Conservation (phyloP, 2,329 filamentous ascomycete species). For the Chaetomiaceae sp. region DNA sequence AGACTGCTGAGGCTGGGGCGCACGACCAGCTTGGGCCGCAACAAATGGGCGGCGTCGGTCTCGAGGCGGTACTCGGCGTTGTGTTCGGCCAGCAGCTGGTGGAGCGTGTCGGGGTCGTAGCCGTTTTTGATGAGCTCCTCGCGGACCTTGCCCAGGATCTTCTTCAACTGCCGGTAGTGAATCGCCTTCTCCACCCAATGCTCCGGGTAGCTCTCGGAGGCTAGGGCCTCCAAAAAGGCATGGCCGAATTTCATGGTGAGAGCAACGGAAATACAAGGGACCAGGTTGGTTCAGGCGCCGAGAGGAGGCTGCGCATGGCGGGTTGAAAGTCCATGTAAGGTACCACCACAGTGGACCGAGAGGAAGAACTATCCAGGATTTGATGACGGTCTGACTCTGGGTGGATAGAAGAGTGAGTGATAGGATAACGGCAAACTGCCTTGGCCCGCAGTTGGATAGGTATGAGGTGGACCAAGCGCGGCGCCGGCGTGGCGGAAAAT, state of each 20-base stretch:
- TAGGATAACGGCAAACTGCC: too few relatives aligned
- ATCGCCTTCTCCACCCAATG: constrained; percentile 72
- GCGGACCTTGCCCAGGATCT: constrained; percentile 78
- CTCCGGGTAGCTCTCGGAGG: constrained; percentile 65
- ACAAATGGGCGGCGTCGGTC: constrained; percentile 17
- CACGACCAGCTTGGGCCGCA: constrained; percentile 27
- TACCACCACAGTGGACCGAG: constrained; percentile 1
- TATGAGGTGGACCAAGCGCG: too few relatives aligned
- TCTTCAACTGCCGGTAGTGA: constrained; percentile 80
- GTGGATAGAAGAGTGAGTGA: not conserved
- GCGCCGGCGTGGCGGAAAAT: not conserved
- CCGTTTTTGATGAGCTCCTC: constrained; percentile 66
- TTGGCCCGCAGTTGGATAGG: too few relatives aligned
- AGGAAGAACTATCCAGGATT: not conserved
- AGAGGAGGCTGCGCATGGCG: constrained; percentile 23
- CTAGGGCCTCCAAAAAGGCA: constrained; percentile 66
- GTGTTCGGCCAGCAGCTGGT: constrained; percentile 55
- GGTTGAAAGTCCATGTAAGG: constrained; percentile 6
- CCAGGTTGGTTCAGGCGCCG: constrained; percentile 15
- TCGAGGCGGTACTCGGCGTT: constrained; percentile 35
- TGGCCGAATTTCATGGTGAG: constrained; percentile 78
- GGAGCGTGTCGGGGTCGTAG: constrained; percentile 66
- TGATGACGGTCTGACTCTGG: too few relatives aligned
- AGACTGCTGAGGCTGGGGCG: constrained; percentile 44
- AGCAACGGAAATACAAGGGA: constrained; percentile 14